phyloP scores from a whole-genome alignment of 2,329 filamentous ascomycete species.

The Talaromyces islandicus region DNA sequence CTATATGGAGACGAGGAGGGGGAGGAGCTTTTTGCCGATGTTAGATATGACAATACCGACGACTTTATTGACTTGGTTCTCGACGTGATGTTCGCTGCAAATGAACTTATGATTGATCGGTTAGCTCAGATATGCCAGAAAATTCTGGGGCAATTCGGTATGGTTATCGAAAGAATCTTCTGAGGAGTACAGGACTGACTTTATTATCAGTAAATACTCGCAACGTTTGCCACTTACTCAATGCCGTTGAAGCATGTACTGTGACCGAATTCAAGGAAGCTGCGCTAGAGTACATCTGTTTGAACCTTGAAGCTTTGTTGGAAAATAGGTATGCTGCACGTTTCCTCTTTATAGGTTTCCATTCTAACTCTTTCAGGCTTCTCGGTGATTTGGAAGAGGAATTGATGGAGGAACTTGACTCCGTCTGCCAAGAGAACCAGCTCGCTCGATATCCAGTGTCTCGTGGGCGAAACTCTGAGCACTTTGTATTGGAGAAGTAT shows the following conservation, averaged over 20 bases:
- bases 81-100: conserved; percentile 82
- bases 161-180: conserved; percentile 17
- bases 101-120: conserved; percentile 92
- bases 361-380: conserved; percentile 38
- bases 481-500: conserved; percentile 38
- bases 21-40: conserved; percentile 71
- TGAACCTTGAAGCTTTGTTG: conserved; percentile 86
- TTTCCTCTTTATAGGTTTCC: conserved; percentile 2
- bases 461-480: conserved; percentile 67
- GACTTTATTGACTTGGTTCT: conserved; percentile 84
- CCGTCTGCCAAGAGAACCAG: conserved; percentile 76
- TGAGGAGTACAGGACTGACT: conserved; percentile 13
- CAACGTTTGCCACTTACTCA: conserved; percentile 80
- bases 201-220: conserved; percentile 60
- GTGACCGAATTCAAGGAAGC: conserved; percentile 82
- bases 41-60: conserved; percentile 66
- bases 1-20: conserved; percentile 82
- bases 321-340: conserved; percentile 63
- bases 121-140: conserved; percentile 85
- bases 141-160: conserved; percentile 70
- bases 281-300: conserved; percentile 81
- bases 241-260: conserved; percentile 76
- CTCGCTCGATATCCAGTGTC: conserved; percentile 69
- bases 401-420: conserved; percentile 73
- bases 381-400: conserved; percentile 82